phyloP scores from a whole-genome alignment of 306 rosid species.

The Vigna nakashimae region DNA sequence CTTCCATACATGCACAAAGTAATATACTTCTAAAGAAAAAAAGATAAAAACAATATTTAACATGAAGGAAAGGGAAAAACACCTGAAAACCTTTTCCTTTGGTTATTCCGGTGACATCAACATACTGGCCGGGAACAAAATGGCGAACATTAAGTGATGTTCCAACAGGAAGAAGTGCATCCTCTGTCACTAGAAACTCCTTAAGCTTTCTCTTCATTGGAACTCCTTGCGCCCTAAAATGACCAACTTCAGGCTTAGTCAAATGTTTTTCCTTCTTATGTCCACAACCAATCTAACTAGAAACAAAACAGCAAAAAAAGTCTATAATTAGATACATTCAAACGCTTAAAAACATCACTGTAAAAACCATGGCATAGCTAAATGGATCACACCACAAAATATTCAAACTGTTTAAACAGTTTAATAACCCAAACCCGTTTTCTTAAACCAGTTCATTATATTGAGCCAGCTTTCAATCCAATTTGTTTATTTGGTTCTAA shows the following conservation, averaged over 20 bases:
- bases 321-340: conserved; percentile 44
- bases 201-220: conserved; percentile 86
- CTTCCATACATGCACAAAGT: background rate
- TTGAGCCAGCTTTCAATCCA: background rate
- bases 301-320: conserved; percentile 48
- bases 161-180: conserved; percentile 96
- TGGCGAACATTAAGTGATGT: conserved; percentile 84
- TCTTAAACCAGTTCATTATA: background rate
- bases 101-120: conserved; percentile 85
- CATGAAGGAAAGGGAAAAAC: conserved; percentile 29
- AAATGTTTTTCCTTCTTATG: conserved; percentile 95
- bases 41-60: background rate
- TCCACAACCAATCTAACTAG: conserved; percentile 99
- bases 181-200: conserved; percentile 94
- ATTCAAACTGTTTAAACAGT: background rate
- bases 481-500: background rate
- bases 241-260: conserved; percentile 96
- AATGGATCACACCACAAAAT: background rate
- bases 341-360: background rate
- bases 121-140: conserved; percentile 96
- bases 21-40: background rate
- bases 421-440: conserved; percentile 9
- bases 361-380: background rate
- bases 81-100: conserved; percentile 99
- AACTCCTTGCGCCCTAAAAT: conserved; percentile 97